Conservation (phyloP, 129 eudicot species). For the Chrysanthemum seticuspe region DNA sequence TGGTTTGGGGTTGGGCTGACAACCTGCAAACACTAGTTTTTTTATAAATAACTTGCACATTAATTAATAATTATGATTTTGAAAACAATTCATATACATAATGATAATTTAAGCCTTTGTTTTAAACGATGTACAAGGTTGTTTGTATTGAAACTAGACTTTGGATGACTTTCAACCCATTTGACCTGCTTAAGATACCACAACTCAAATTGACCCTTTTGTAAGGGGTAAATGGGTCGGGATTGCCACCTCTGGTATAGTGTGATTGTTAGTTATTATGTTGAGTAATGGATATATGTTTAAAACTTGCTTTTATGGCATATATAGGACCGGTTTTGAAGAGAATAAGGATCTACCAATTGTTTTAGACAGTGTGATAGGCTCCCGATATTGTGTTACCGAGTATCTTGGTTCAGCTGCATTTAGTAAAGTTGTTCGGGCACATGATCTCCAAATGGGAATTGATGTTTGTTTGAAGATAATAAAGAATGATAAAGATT, state of each 20-base stretch:
- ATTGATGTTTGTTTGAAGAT: slow-evolving; percentile 95
- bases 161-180: slow-evolving; percentile 1
- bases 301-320: slow-evolving; percentile 29
- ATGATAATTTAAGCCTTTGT: not conserved
- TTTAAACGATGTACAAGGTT: not conserved
- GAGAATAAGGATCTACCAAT: slow-evolving; percentile 91
- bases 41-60: not conserved
- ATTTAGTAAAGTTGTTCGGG: slow-evolving; percentile 91
- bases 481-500: slow-evolving; percentile 94
- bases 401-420: slow-evolving; percentile 98
- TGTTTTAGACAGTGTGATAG: slow-evolving; percentile 64
- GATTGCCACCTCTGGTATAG: not conserved
- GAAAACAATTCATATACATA: not conserved
- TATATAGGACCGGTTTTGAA: slow-evolving; percentile 95
- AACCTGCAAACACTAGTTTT: not conserved
- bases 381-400: slow-evolving; percentile 67
- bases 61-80: too few relatives aligned
- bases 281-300: not conserved
- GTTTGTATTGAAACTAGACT: not conserved
- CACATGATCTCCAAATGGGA: slow-evolving; percentile 77
- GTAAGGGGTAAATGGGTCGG: not conserved
- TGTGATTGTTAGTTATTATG: slow-evolving; percentile 1
- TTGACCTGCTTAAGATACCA: not conserved
- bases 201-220: not conserved
- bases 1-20: slow-evolving; percentile 5